Base-by-base conservation (phyloP, 169 alveolate species). In the Cryptosporidium viatorum region DNA sequence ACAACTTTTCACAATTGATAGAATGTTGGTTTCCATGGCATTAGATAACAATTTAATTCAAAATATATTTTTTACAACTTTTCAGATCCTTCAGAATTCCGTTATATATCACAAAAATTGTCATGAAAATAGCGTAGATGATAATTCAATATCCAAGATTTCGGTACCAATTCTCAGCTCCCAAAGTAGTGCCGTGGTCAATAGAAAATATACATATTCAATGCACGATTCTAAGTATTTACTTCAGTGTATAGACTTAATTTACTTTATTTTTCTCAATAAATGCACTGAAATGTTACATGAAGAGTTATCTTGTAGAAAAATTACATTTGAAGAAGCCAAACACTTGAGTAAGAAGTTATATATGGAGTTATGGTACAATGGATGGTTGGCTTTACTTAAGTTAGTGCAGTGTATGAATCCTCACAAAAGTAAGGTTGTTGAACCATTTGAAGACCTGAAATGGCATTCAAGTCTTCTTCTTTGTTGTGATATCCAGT, bases 181-280 rank as follows among this genome's bases (percentile, higher is more conserved):
- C 26, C 23, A 52, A 18, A 43, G 86, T 9, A 26, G 68, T 21
- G 33, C 80, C 1, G 12, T 80, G 0, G 39, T 39, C 29, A 80
- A 65, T 16, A 59, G 89, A n/a, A 80, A 29, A 31, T 80, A 80
- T 62, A 62, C 80, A 21, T 62, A 80, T 31, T 52, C 89, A 12
- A 37, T 80, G 89, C 89, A 80, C 50, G 89, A 80, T 55, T 80
- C 71, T 12, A 80, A 65, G 21, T 80, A 80, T 41, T 33, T 80
- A 5, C 68, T 80, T 5, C 89, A 80, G 8, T 80, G 69, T 31
- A 31, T 65, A 3, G 89, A 80, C 18, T 55, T 80, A 16, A 37
- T 80, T 23, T 33, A 21, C 33, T 80, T 62, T 43, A 41, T 80
- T 14, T 62, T 80, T 29, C 55, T 80, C 31, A 65, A 43, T 18